Evolutionary conservation across 2,329 filamentous ascomycete species (phyloP), one percentile per base, ranked within the genome.

Genomic region (Paecilomyces sp.): DNA sequence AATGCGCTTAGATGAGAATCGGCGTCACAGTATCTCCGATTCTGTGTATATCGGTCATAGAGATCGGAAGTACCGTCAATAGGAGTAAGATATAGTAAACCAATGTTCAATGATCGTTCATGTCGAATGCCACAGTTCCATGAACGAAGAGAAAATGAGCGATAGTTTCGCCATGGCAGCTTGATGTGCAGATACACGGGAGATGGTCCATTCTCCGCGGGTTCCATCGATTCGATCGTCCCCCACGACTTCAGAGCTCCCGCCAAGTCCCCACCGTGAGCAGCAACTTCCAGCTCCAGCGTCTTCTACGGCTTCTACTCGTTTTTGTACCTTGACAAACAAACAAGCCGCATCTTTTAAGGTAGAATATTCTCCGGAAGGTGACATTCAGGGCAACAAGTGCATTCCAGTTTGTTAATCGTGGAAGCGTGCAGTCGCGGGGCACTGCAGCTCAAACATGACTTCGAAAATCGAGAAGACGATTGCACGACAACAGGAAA

Each of bases 401-500:
- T 47, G 41, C 41, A 15, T 18, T 47, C 7, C 41, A 18, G 41
- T n/a, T 15, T 18, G 41, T 15, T 47, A 47, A 47, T 47, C 41
- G 41, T 47, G 41, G 15, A 47, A 47, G 41, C 41, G 41, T 47
- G 41, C 41, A 47, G 41, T 47, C 41, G 41, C 41, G 41, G 41
- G 41, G 41, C n/a, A 18, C 41, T 15, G 41, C 41, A 55, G 34
- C 56, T 50, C 30, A 57, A 68, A 58, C 53, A 77, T 77, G 76
- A 76, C 75, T 55, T 77, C 76, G 56, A 70, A 70, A 22, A 88
- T 90, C 59, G 85, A 88, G 62, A 89, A 89, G 76, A 88, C 87
- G 53, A 86, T 90, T 67, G 84, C 85, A 62, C 83, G 87, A 58
- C 87, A 97, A 74, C 90, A 93, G 78, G 82, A 89, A 76, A 93